A percentile compares a stretch with the other conserved stretches of the same genome.
These are phyloP conservation scores for Yamadazyma pseudoaaseri DNA, from an alignment of 1,139 yeast genomes.

Conservation along the genomic window DNA sequence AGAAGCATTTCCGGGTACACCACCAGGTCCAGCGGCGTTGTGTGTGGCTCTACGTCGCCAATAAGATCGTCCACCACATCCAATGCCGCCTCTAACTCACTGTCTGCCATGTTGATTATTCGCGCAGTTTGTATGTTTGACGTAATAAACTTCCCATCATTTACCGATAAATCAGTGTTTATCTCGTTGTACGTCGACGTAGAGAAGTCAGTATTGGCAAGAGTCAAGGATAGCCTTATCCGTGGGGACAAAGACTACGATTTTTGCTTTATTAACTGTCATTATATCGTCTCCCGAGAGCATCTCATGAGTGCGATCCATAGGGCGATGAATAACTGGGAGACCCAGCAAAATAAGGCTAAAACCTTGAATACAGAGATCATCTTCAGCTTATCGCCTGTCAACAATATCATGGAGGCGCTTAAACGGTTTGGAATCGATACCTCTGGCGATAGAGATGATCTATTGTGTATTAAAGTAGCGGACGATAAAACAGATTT, in stretches of 20 bases:
- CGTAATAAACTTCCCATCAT: conserved; percentile 31
- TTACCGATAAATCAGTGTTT: conserved; percentile 25
- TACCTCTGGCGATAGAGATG: conserved; percentile 15
- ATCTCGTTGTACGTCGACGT: conserved; percentile 25
- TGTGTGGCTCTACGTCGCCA: conserved; percentile 2
- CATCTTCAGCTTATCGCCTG: conserved; percentile 40
- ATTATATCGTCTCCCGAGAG: conserved; percentile 36
- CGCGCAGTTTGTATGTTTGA: conserved; percentile 2
- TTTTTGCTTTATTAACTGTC: conserved; percentile 40
- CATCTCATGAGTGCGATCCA: conserved; percentile 35
- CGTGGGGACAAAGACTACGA: conserved; percentile 34
- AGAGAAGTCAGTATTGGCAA: conserved; percentile 17
- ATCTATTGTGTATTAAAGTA: conserved; percentile 34
- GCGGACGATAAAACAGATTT: conserved; percentile 10
- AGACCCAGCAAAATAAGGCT: conserved; percentile 31
- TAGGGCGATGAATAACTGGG: conserved; percentile 31
- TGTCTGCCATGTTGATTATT: no score
- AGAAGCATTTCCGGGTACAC: conserved; percentile 38
- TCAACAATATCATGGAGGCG: conserved; percentile 45
- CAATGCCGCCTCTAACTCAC: neutral
- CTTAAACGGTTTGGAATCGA: conserved; percentile 43
- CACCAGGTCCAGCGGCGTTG: neutral
- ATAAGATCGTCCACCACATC: conserved; percentile 5
- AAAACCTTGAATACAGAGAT: conserved; percentile 44
- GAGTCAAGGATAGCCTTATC: conserved; percentile 29